These are phyloP conservation scores for Curvularia lunata DNA, from an alignment of 2,329 filamentous ascomycete genomes.

Conservation along the genomic window DNA sequence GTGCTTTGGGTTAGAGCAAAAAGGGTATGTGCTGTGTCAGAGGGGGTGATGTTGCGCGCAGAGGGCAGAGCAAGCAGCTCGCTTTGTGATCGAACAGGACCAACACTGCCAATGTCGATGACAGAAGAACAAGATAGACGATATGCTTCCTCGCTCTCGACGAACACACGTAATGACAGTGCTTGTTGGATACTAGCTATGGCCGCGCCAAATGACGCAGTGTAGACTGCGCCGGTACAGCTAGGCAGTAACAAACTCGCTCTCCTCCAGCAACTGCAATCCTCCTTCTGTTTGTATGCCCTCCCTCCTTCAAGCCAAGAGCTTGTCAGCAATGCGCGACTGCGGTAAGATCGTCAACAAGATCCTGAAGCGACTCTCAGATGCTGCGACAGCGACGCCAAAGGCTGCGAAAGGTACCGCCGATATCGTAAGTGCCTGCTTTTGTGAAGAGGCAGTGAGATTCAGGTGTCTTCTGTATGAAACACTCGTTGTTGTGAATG, in stretches of 20 bases:
- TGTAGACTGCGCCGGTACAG: slow-evolving; percentile 40
- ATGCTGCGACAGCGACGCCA: slow-evolving; percentile 2
- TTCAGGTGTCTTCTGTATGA: not conserved
- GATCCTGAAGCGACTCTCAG: slow-evolving; percentile 4
- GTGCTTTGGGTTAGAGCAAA: slow-evolving; percentile 34
- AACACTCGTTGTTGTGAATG: not conserved
- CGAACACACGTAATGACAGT: slow-evolving; percentile 49
- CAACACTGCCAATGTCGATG: slow-evolving; percentile 37
- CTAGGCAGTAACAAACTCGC: slow-evolving; percentile 43
- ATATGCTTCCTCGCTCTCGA: slow-evolving; percentile 51
- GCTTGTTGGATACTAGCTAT: slow-evolving; percentile 59
- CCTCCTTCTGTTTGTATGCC: slow-evolving; percentile 35
- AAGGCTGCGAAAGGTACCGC: slow-evolving; percentile 1
- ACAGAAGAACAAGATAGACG: slow-evolving; percentile 46
- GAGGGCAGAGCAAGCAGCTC: slow-evolving; percentile 29
- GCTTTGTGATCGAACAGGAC: slow-evolving; percentile 34
- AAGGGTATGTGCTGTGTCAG: slow-evolving; percentile 16
- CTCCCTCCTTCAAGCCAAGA: slow-evolving; percentile 41
- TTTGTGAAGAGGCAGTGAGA: not conserved
- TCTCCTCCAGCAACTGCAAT: slow-evolving; percentile 44
- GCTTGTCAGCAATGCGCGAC: slow-evolving; percentile 27
- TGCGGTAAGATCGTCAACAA: slow-evolving; percentile 19
- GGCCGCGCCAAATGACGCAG: slow-evolving; percentile 43
- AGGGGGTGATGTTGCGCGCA: slow-evolving; percentile 24
- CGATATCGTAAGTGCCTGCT: slow-evolving; percentile 2